These are phyloP conservation scores for Trichophyton simii DNA, from an alignment of 2,329 filamentous ascomycete genomes.

Conservation along the genomic window DNA sequence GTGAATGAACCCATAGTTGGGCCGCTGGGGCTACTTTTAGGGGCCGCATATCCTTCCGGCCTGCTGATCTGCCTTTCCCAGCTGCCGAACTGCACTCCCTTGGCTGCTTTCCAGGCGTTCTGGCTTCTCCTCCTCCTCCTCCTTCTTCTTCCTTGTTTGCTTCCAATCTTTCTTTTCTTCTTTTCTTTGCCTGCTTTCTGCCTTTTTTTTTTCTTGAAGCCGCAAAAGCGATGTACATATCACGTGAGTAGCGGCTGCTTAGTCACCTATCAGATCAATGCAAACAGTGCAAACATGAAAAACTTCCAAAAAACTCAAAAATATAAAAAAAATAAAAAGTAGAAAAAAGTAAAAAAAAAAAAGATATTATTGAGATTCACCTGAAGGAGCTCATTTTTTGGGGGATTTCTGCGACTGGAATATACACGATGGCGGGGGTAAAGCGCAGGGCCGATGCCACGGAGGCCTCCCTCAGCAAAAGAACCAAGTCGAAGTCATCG, in stretches of 20 bases:
- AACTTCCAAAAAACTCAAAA: neutral
- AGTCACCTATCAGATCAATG: neutral
- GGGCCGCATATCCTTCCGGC: neutral
- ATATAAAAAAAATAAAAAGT: neutral
- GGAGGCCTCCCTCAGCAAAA: constrained; percentile 30
- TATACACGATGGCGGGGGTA: constrained; percentile 27
- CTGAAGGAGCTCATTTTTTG: neutral
- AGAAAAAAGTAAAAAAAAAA: neutral
- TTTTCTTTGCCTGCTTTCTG: too few relatives aligned
- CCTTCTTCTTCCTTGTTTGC: too few relatives aligned
- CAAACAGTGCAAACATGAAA: constrained; percentile 1
- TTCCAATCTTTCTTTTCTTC: too few relatives aligned
- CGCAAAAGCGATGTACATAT: neutral
- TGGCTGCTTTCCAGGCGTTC: neutral
- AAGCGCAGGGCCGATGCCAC: constrained; percentile 29
- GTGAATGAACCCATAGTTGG: too few relatives aligned
- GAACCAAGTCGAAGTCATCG: constrained; percentile 26
- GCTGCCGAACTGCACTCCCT: neutral
- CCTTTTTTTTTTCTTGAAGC: too few relatives aligned
- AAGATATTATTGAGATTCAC: neutral
- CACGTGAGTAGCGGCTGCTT: neutral
- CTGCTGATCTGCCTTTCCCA: neutral
- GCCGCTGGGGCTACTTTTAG: neutral
- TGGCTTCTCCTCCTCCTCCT: neutral
- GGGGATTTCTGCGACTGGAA: neutral